Evolutionary conservation across 2,329 filamentous ascomycete species (phyloP), one percentile per base, ranked within the genome.

Genomic region (Tolypocladium endophyticum): DNA sequence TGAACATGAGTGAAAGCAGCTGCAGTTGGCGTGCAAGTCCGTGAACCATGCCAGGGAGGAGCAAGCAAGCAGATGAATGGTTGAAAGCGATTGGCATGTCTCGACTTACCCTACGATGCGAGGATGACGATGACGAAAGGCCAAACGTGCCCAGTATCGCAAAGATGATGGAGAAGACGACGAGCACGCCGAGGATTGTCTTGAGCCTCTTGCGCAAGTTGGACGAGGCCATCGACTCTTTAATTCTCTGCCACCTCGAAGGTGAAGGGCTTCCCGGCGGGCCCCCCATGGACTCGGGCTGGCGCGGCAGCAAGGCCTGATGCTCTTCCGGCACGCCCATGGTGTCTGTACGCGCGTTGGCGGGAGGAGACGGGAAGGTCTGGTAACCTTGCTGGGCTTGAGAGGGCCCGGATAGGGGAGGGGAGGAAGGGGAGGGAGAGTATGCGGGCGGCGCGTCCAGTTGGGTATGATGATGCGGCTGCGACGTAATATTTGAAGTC

Each of bases 391-490:
- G 59, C 28, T 28, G 47, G 28, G 33, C 28, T 30, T 54, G 50
- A 12, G 59, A 56, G 18, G 38, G 30, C 61, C 68, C 56, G 55
- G 60, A 35, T 30, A 20, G 3, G 59, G 68, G 63, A 9, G 72
- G 68, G 16, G 75, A 75, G 28, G 72, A 70, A 20, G 66, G 70
- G 18, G 73, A 77, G 9, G 79, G 78, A 2, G 77, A 78, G 66
- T 82, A 82, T 12, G 80, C 80, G 8, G 80, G 80, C 12, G 80
- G 80, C 7, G 79, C 78, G 59, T 79, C 77, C 47, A 64, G 61
- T 33, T 61, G 61, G n/a, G 63, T 64, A 20, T 69, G 66, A 55
- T 62, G 63, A 56, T 57, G 60, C 30, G 62, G 54, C 57, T 28
- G 55, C n/a, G 55, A 55, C 28, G 35, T 45, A 35, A 23, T 14